phyloP scores from a whole-genome alignment of 208 protist species.

The Wallacemonas rigidus region DNA sequence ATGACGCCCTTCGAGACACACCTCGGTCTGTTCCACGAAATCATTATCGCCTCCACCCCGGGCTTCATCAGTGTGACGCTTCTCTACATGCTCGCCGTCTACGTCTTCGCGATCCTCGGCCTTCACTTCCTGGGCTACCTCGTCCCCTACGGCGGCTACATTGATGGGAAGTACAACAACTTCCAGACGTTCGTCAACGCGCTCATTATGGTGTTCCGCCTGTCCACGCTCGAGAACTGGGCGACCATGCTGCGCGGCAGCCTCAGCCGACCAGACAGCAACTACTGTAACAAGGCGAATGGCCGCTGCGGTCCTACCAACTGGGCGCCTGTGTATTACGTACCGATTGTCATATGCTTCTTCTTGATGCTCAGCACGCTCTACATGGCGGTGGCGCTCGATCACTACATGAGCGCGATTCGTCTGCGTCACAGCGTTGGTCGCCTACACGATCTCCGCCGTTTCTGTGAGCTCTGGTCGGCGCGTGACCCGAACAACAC shows the following conservation, averaged over 20 bases:
- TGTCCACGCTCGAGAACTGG: constrained; percentile 90
- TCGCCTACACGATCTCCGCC: constrained; percentile 72
- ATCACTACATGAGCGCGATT: constrained; percentile 79
- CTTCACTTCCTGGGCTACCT: constrained; percentile 89
- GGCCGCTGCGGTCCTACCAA: constrained; percentile 69
- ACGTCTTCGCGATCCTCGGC: constrained; percentile 88
- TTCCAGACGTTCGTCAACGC: constrained; percentile 85
- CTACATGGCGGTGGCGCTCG: constrained; percentile 85
- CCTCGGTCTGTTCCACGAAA: constrained; percentile 63
- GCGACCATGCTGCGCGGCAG: constrained; percentile 81
- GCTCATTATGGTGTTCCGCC: constrained; percentile 88
- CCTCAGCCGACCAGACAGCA: constrained; percentile 39
- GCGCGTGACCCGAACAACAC: constrained; percentile 74
- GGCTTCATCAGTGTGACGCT: constrained; percentile 77
- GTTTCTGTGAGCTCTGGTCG: constrained; percentile 82
- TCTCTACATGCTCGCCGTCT: constrained; percentile 83
- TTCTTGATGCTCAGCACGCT: constrained; percentile 70
- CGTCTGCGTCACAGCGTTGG: constrained; percentile 69
- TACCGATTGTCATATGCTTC: constrained; percentile 82
- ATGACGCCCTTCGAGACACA: constrained; percentile 54
- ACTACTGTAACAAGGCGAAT: constrained; percentile 44
- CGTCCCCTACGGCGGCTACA: constrained; percentile 67
- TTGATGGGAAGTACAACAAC: constrained; percentile 86
- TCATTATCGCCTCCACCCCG: constrained; percentile 65
- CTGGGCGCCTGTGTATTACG: constrained; percentile 87